These are phyloP conservation scores for Rhodotorula graminis DNA, from an alignment of 768 basidiomycete genomes.

Conservation along the genomic window DNA sequence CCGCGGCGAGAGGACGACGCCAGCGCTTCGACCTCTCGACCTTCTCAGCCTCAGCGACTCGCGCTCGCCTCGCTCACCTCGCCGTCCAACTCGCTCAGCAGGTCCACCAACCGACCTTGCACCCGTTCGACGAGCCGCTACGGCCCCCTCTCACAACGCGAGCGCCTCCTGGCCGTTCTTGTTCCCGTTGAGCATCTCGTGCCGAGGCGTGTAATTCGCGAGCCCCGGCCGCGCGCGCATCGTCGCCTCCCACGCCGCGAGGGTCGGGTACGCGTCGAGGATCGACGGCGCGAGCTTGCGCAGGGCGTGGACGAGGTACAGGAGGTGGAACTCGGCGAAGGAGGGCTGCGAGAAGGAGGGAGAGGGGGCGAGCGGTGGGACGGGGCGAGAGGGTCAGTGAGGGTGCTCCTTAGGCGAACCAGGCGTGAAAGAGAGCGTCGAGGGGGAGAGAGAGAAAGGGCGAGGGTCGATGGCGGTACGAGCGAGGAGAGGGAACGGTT, in stretches of 20 bases:
- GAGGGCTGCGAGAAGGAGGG: constrained; percentile 9
- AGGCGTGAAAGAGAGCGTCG: too few species aligned
- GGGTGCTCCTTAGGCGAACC: too few species aligned
- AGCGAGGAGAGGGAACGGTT: neutral
- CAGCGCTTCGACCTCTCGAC: too few species aligned
- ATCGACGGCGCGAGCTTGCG: neutral
- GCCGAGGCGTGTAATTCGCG: neutral
- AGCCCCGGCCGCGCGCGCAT: constrained; percentile 2
- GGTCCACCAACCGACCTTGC: too few species aligned
- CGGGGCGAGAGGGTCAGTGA: too few species aligned
- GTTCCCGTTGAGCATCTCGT: neutral
- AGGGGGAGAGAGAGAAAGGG: neutral
- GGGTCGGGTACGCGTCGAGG: constrained; percentile 3
- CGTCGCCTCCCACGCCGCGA: neutral
- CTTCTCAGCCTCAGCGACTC: too few species aligned
- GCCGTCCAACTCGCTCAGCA: too few species aligned
- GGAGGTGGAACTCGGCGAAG: constrained; percentile 22
- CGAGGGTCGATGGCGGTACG: neutral
- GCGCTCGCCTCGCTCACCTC: too few species aligned
- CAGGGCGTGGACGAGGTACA: constrained; percentile 5
- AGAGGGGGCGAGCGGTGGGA: neutral
- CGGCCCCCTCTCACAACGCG: neutral
- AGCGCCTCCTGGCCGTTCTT: neutral
- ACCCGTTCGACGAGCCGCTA: too few species aligned
- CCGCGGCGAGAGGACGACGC: too few species aligned